Evolutionary conservation across 805 yeast species (phyloP).

Genomic region (Grigorovia humatica): DNA sequence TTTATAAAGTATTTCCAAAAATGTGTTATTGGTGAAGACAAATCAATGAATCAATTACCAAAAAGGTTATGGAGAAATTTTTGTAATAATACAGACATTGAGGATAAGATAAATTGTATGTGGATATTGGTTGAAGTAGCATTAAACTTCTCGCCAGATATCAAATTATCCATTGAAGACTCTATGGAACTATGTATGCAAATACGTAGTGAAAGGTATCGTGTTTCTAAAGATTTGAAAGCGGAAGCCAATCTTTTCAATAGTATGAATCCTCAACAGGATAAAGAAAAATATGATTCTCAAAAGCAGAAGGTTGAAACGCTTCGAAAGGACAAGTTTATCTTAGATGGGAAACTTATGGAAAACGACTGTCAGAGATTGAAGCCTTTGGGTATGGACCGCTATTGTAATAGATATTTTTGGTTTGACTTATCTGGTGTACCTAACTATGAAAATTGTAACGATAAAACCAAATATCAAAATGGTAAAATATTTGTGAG

Average conservation of each 20-base stretch:
- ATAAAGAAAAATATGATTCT: constrained; percentile 17
- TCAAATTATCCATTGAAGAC: constrained; percentile 24
- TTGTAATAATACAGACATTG: constrained; percentile 39
- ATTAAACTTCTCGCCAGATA: constrained; percentile 22
- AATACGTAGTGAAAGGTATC: constrained; percentile 27
- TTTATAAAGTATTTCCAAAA: constrained; percentile 41
- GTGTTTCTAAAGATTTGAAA: constrained; percentile 18
- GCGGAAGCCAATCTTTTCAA: constrained; percentile 13
- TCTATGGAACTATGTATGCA: constrained; percentile 26
- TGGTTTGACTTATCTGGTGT: constrained; percentile 88
- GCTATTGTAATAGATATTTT: constrained; percentile 83
- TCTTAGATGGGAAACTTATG: constrained; percentile 49
- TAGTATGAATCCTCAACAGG: constrained; percentile 5
- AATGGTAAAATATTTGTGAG: constrained; percentile 88
- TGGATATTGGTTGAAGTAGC: constrained; percentile 56
- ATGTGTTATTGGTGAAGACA: constrained; percentile 38
- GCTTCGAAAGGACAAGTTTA: constrained; percentile 38
- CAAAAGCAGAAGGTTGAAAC: constrained; percentile 28
- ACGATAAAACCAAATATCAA: constrained; percentile 47
- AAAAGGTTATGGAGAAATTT: constrained; percentile 42
- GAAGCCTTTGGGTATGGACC: constrained; percentile 67
- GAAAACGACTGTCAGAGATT: constrained; percentile 73
- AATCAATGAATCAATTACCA: constrained; percentile 22
- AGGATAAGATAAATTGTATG: constrained; percentile 46
- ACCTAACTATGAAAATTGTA: constrained; percentile 38